These are phyloP conservation scores for Ceratobasidium sp. DNA, from an alignment of 1,284 basidiomycete species.

Conservation along the genomic window DNA sequence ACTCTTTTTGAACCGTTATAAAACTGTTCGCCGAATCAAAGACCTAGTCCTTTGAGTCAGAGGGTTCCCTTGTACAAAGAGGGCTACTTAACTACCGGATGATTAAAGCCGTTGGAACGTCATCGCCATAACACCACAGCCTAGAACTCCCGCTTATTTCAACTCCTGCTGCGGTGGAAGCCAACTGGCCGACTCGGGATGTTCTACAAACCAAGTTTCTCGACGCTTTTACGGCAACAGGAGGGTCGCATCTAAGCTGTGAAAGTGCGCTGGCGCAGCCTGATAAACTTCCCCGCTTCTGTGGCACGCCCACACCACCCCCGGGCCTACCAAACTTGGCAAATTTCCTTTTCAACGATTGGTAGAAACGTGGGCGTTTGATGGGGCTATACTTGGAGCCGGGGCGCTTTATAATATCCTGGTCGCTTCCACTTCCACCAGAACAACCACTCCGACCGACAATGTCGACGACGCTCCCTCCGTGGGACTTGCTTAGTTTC, in stretches of 20 bases:
- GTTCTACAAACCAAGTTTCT: neutral
- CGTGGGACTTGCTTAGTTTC: constrained; percentile 34
- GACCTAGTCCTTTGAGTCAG: no score
- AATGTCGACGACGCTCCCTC: constrained; percentile 35
- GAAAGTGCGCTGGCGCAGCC: no score
- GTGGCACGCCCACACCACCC: neutral
- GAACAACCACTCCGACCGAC: neutral
- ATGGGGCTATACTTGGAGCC: constrained; percentile 10
- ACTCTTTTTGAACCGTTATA: no score
- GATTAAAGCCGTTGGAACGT: neutral
- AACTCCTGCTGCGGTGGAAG: neutral
- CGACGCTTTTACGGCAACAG: neutral
- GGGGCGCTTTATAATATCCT: constrained; percentile 4
- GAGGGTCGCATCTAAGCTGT: no score
- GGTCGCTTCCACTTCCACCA: constrained; percentile 8
- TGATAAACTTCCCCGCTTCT: neutral
- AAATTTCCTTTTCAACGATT: neutral
- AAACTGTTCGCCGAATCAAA: no score
- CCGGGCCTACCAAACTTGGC: neutral
- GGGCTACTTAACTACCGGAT: neutral
- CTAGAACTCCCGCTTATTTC: neutral
- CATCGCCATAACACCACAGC: neutral
- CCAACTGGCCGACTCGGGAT: neutral
- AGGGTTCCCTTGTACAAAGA: no score
- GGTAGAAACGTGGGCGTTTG: neutral